Evolutionary conservation across 225 moss, liverwort and hornwort genomes (phyloP).

Genomic region (Pseudisothecium myosuroides): DNA sequence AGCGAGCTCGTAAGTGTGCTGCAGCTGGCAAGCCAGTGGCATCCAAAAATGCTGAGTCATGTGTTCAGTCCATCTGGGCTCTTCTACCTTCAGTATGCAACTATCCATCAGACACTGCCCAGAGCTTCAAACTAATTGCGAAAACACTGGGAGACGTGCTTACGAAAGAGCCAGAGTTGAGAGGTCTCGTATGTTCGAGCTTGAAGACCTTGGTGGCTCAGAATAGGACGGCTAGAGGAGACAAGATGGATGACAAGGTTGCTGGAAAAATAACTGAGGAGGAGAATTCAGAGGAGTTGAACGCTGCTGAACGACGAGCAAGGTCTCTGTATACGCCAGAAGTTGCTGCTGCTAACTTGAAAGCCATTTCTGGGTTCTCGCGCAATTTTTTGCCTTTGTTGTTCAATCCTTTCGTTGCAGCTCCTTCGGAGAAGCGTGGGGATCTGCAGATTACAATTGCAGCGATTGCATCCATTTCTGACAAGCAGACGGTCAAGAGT

Average conservation of each 20-base stretch:
- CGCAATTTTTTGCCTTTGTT: constrained; percentile 88
- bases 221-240: constrained; percentile 80
- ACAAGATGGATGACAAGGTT: constrained; percentile 64
- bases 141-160: constrained; percentile 81
- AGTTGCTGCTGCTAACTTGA: constrained; percentile 65
- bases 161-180: constrained; percentile 67
- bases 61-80: constrained; percentile 89
- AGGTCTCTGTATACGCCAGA: constrained; percentile 66
- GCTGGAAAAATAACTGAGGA: constrained; percentile 35
- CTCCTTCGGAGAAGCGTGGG: constrained; percentile 74
- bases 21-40: constrained; percentile 85
- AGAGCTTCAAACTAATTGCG: constrained; percentile 59
- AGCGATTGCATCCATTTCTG: constrained; percentile 80
- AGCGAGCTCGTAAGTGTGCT: constrained; percentile 58
- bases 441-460: constrained; percentile 88
- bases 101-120: constrained; percentile 76
- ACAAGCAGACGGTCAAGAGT: constrained; percentile 68
- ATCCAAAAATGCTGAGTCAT: constrained; percentile 82
- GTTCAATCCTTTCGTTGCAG: constrained; percentile 81
- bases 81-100: constrained; percentile 86
- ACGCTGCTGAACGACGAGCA: constrained; percentile 50
- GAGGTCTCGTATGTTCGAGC: constrained; percentile 81
- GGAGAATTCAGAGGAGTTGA: constrained; percentile 40
- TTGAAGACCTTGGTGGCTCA: constrained; percentile 78
- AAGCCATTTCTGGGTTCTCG: constrained; percentile 71